Conservation (phyloP, 2,329 filamentous ascomycete species). For the Colletotrichum filicis region DNA sequence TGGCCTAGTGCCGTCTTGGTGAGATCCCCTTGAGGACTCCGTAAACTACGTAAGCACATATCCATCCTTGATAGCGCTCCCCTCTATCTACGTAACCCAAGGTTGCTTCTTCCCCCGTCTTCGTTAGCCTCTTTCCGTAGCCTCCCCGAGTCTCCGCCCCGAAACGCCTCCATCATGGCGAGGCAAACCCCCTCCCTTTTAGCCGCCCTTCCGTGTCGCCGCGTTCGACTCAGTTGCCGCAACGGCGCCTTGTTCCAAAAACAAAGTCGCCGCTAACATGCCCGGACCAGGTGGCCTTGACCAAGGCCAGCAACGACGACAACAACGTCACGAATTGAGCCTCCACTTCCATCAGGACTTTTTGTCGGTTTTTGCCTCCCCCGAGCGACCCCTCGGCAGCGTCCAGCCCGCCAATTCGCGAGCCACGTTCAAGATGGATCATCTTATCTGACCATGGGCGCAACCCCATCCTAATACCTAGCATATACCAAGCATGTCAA, state of each 20-base stretch:
- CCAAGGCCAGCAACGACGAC: constrained; percentile 4
- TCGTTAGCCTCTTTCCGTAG: constrained; percentile 21
- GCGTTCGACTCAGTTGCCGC: constrained; percentile 22
- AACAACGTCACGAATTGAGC: constrained; percentile 21
- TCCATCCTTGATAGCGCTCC: neutral
- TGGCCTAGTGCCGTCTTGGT: constrained; percentile 15
- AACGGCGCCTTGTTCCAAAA: constrained; percentile 23
- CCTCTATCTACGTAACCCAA: constrained; percentile 13
- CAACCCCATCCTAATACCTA: neutral
- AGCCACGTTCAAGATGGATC: neutral
- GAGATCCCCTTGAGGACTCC: neutral
- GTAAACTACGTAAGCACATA: constrained; percentile 1
- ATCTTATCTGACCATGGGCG: constrained; percentile 6
- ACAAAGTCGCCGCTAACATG: constrained; percentile 12
- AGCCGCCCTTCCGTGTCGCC: constrained; percentile 12
- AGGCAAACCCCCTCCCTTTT: constrained; percentile 10
- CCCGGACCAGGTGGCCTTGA: constrained; percentile 10
- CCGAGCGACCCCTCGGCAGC: neutral
- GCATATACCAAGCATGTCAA: neutral
- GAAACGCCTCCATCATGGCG: constrained; percentile 21
- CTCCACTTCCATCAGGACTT: constrained; percentile 11
- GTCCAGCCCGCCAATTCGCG: neutral
- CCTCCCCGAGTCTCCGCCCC: constrained; percentile 23
- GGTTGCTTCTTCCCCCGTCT: neutral
- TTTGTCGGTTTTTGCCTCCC: neutral